These are phyloP conservation scores for Vachellia pachyceras DNA, from an alignment of 306 rosid genomes.

Conservation along the genomic window DNA sequence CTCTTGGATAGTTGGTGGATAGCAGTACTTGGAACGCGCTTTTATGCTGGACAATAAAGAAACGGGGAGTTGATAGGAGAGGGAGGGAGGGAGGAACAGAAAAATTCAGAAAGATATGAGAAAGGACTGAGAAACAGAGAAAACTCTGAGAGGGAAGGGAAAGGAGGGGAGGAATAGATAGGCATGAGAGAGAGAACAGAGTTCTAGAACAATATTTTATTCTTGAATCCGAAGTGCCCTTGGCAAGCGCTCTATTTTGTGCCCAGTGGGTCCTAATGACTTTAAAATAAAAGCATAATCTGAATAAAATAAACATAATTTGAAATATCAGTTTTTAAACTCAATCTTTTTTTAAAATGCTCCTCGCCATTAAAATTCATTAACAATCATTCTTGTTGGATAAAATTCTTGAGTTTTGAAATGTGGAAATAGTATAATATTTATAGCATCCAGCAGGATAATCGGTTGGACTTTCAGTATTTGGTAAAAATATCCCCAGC, in stretches of 20 bases:
- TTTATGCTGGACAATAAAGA: neutral
- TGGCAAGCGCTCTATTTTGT: neutral
- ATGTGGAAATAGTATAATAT: neutral
- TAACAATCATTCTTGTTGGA: neutral
- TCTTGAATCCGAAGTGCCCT: neutral
- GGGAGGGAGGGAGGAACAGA: neutral
- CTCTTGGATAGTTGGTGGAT: neutral
- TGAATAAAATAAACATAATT: neutral
- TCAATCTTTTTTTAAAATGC: no score
- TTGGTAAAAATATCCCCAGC: no score
- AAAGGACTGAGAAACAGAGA: neutral
- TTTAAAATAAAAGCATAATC: neutral
- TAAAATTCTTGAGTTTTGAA: neutral
- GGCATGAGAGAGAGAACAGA: no score
- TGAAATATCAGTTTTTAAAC: neutral
- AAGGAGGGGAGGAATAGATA: no score
- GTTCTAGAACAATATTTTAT: neutral
- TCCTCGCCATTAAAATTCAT: neutral
- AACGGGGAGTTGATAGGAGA: neutral
- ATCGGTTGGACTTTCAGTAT: no score
- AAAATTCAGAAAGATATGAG: neutral
- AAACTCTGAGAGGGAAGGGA: no score
- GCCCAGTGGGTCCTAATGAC: neutral
- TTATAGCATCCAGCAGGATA: no score
- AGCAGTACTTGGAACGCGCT: neutral